Conservation (phyloP, 2,329 filamentous ascomycete species). For the Raffaelea deltoideospora region DNA sequence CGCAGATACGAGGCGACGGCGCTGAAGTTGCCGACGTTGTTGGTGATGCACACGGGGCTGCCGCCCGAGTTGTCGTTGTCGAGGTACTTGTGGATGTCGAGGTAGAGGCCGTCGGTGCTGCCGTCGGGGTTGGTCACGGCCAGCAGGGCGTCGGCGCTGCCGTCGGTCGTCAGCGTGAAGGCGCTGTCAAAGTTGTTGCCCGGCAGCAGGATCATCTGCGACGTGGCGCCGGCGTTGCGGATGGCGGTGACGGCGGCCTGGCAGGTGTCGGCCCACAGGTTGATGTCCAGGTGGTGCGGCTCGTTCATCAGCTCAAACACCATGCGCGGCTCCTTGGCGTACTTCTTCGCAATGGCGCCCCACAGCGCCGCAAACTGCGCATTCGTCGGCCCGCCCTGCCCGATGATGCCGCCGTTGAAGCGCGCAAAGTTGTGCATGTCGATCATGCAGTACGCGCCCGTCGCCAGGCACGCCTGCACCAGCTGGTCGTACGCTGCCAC, state of each 20-base stretch:
- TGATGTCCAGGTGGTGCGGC: conserved; percentile 44
- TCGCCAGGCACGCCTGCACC: conserved; percentile 31
- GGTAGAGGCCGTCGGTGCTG: conserved; percentile 35
- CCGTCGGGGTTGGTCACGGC: conserved; percentile 44
- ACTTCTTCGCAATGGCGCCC: conserved; percentile 41
- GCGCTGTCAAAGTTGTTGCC: conserved; percentile 26
- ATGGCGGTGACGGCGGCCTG: conserved; percentile 52
- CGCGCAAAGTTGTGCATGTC: conserved; percentile 42
- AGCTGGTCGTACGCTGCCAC: conserved; percentile 30
- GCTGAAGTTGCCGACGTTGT: conserved; percentile 22
- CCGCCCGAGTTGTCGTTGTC: conserved; percentile 42
- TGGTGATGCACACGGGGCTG: conserved; percentile 32
- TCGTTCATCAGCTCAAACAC: conserved; percentile 58
- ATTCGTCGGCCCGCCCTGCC: conserved; percentile 48
- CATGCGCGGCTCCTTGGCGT: conserved; percentile 35
- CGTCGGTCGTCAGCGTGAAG: conserved; percentile 25
- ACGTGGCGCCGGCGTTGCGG: conserved; percentile 42
- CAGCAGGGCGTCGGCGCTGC: conserved; percentile 34
- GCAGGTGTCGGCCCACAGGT: conserved; percentile 41
- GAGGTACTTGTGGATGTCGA: conserved; percentile 48
- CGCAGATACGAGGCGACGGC: conserved; percentile 20
- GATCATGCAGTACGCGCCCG: conserved; percentile 33
- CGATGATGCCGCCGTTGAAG: conserved; percentile 47
- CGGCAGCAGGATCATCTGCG: conserved; percentile 48
- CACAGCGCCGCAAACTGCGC: conserved; percentile 47